phyloP scores from a whole-genome alignment of 805 yeast genomes.

The Naumovozyma baii region DNA sequence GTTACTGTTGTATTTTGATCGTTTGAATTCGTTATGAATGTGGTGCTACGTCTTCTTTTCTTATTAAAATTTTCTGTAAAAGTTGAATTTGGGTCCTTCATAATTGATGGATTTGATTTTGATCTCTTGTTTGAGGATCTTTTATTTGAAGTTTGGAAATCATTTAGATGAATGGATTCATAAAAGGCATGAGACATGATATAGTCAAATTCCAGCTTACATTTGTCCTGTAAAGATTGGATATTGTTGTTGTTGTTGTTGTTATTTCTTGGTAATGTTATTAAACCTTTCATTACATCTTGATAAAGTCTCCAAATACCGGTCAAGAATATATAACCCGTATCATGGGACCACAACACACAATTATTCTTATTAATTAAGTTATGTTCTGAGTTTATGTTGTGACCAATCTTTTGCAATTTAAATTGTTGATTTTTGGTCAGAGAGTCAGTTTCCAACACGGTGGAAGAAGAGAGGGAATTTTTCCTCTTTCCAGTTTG shows the following conservation, averaged over 20 bases:
- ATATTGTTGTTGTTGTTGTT: not conserved
- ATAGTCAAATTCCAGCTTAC: constrained; percentile 14
- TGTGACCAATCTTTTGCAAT: constrained; percentile 19
- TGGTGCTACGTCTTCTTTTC: not conserved
- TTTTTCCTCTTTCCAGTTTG: not conserved
- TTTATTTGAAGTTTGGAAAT: not conserved
- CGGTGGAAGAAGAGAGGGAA: not conserved
- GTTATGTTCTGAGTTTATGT: constrained; percentile 7
- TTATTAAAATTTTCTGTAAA: not conserved
- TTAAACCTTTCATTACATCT: constrained; percentile 27
- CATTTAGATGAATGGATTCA: constrained; percentile 6
- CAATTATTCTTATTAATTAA: constrained; percentile 41
- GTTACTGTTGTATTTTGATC: not conserved
- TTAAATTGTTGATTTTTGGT: constrained; percentile 28
- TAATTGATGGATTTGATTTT: not conserved
- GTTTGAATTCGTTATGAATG: not conserved
- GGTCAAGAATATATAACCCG: constrained; percentile 80
- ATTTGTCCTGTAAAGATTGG: constrained; percentile 3
- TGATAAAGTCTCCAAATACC: constrained; percentile 66
- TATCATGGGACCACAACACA: constrained; percentile 77
- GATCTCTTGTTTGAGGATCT: not conserved
- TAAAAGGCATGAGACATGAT: constrained; percentile 16
- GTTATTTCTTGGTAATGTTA: constrained; percentile 5
- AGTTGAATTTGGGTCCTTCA: not conserved
- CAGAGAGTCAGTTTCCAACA: constrained; percentile 3